phyloP scores from a whole-genome alignment of 768 basidiomycete genomes.

The Mrakia gelida region DNA sequence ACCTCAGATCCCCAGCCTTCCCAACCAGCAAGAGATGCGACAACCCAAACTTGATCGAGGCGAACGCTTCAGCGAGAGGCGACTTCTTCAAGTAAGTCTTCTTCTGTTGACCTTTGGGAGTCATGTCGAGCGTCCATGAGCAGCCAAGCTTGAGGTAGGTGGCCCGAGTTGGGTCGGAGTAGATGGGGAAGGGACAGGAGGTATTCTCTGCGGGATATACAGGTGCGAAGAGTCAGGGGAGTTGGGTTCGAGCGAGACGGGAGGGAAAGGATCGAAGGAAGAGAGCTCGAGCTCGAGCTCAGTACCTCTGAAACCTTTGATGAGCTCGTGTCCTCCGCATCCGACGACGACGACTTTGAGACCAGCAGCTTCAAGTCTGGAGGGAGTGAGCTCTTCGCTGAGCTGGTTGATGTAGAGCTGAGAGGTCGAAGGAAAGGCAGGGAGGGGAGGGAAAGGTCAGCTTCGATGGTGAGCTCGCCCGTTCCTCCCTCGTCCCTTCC shows the following conservation, averaged over 20 bases:
- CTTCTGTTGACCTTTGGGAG: constrained; percentile 7
- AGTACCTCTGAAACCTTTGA: constrained; percentile 13
- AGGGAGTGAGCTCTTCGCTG: background rate
- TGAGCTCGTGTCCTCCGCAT: constrained; percentile 16
- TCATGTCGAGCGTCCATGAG: constrained; percentile 3
- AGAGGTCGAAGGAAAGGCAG: background rate
- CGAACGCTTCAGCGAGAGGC: background rate
- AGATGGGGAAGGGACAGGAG: constrained; percentile 5
- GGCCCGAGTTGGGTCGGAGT: background rate
- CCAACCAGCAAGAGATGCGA: background rate
- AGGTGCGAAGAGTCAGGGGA: no score
- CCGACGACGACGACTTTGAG: constrained; percentile 24
- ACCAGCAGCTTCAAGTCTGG: background rate
- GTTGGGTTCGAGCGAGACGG: no score
- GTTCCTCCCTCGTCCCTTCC: background rate
- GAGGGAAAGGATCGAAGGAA: background rate
- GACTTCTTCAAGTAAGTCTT: constrained; percentile 16
- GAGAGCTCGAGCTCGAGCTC: background rate
- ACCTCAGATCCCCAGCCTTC: constrained; percentile 6
- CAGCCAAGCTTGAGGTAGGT: background rate
- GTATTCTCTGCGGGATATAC: no score
- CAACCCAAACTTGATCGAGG: constrained; percentile 1
- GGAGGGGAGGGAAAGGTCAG: background rate
- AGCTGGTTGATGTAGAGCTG: background rate
- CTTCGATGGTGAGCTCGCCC: constrained; percentile 4